Evolutionary conservation across 1,139 yeast species (phyloP).

Genomic region (Lodderomyces theae): DNA sequence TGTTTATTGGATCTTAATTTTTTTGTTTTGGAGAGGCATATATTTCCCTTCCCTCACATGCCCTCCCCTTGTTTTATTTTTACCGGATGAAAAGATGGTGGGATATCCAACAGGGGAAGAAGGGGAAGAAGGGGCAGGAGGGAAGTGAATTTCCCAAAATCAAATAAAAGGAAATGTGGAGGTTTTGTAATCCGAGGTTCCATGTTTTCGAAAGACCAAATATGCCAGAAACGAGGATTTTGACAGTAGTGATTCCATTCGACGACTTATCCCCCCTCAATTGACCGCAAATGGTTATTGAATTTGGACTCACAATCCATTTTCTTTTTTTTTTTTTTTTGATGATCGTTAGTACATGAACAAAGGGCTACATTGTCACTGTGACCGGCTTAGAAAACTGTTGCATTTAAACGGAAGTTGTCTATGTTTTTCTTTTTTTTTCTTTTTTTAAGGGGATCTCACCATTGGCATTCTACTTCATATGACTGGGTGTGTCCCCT

Average conservation of each 20-base stretch:
- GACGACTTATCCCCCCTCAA: background rate
- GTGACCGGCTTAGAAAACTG: conserved; percentile 1
- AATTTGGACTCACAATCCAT: background rate
- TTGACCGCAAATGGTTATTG: background rate
- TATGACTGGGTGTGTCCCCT: background rate
- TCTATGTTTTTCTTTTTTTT: background rate
- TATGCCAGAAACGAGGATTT: background rate
- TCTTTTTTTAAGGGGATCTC: background rate
- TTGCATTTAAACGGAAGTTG: background rate
- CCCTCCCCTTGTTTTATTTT: too few species aligned
- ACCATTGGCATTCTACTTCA: background rate
- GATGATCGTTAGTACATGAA: background rate
- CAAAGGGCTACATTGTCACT: background rate
- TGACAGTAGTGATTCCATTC: background rate
- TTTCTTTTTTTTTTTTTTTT: background rate
- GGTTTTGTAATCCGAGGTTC: too few species aligned
- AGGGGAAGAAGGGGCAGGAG: background rate
- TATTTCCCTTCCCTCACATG: background rate
- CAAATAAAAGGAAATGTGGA: conserved; percentile 1
- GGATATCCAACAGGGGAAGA: too few species aligned
- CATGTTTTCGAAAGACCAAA: conserved; percentile 1
- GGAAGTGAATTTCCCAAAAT: conserved; percentile 1
- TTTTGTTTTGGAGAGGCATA: conserved; percentile 2
- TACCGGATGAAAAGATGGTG: too few species aligned
- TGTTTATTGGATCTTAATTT: conserved; percentile 3